Evolutionary conservation across 164 flowering plant genomes (phyloP).

Genomic region (Cinnamomum chago): DNA sequence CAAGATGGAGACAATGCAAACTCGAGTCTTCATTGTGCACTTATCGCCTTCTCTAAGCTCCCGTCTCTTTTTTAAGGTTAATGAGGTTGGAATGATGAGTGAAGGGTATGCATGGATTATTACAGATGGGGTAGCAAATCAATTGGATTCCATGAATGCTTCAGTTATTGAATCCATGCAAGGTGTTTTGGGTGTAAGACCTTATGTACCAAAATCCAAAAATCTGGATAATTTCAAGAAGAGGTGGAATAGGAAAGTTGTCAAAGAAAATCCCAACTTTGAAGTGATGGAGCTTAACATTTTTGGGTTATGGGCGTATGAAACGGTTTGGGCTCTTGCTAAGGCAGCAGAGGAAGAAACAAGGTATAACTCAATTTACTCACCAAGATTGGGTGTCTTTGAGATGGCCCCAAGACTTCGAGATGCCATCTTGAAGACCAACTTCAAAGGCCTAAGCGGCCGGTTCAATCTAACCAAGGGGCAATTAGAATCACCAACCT

Average conservation of each 20-base stretch:
- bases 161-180: constrained; percentile 18
- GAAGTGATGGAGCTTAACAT: background rate
- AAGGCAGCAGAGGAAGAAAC: constrained; percentile 27
- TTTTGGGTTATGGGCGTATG: constrained; percentile 47
- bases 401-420: constrained; percentile 7
- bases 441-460: constrained; percentile 35
- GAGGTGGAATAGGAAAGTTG: constrained; percentile 12
- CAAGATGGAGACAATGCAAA: constrained; percentile 16
- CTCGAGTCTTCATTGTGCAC: constrained; percentile 22
- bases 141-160: constrained; percentile 4
- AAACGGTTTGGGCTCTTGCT: constrained; percentile 37
- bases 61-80: constrained; percentile 6
- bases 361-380: background rate
- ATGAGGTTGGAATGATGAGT: constrained; percentile 17
- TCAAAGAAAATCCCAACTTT: background rate
- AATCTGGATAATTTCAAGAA: constrained; percentile 1
- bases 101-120: constrained; percentile 23
- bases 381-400: background rate
- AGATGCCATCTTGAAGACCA: constrained; percentile 12
- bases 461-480: constrained; percentile 25
- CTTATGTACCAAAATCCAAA: constrained; percentile 15
- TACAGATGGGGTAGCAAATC: constrained; percentile 11
- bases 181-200: constrained; percentile 22
- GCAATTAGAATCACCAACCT: constrained; percentile 20
- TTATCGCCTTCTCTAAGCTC: constrained; percentile 8